A percentile compares a stretch with the other conserved stretches of the same genome.
Conservation (phyloP, 1,284 basidiomycete genomes). For the Ustilago trichophora region DNA sequence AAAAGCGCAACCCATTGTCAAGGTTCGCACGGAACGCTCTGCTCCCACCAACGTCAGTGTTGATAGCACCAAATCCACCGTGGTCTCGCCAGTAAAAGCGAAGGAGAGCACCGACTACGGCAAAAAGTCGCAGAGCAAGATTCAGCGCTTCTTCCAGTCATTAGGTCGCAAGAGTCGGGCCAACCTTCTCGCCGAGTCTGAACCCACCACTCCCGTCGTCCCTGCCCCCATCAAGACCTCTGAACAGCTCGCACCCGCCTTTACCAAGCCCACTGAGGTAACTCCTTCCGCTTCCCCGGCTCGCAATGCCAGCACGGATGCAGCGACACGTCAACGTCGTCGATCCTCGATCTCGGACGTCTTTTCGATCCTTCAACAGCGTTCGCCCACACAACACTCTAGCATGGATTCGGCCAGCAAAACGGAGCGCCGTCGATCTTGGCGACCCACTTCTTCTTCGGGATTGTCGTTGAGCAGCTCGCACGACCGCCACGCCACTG, state of each 20-base stretch:
- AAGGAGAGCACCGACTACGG: neutral
- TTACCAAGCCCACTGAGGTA: neutral
- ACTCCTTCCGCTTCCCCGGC: neutral
- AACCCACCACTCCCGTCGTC: neutral
- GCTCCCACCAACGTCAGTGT: neutral
- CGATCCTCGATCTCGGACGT: conserved; percentile 29
- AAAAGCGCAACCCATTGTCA: neutral
- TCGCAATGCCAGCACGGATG: neutral
- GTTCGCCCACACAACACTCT: conserved; percentile 1
- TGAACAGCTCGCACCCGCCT: neutral
- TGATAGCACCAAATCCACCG: too few species aligned
- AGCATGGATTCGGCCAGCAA: neutral
- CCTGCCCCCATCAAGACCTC: neutral
- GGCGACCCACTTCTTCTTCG: conserved; percentile 14
- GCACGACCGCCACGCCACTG: too few species aligned
- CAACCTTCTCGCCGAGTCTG: conserved; percentile 1
- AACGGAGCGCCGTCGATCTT: conserved; percentile 22
- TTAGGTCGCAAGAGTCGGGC: conserved; percentile 18
- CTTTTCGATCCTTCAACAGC: conserved; percentile 19
- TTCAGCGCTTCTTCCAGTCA: conserved; percentile 35
- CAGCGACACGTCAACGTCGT: conserved; percentile 1
- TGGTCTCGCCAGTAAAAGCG: too few species aligned
- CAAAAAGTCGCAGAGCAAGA: conserved; percentile 18
- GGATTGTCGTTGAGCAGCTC: neutral
- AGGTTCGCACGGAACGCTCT: neutral